These are phyloP conservation scores for Ogataea thermomethanolica DNA, from an alignment of 805 yeast species.

Conservation along the genomic window DNA sequence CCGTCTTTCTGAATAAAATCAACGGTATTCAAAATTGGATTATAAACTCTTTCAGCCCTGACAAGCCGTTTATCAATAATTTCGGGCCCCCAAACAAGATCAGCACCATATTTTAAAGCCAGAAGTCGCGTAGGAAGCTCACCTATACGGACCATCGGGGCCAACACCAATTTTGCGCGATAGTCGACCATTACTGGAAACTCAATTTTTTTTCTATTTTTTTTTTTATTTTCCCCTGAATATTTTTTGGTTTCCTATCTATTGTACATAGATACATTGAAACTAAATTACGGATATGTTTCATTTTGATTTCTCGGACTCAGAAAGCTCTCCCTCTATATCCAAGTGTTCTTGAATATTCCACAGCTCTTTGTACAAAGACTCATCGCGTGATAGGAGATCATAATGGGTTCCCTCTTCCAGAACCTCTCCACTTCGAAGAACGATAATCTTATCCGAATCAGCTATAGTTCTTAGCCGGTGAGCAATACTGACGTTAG, in stretches of 20 bases:
- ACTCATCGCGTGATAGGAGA: slow-evolving; percentile 48
- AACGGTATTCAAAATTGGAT: slow-evolving; percentile 52
- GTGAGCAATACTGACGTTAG: slow-evolving; percentile 92
- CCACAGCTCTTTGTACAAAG: slow-evolving; percentile 84
- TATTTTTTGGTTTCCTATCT: not conserved
- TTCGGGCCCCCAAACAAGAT: slow-evolving; percentile 96
- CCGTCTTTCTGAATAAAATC: slow-evolving; percentile 50
- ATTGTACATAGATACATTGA: not conserved
- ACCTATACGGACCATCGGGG: slow-evolving; percentile 97
- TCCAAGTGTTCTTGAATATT: slow-evolving; percentile 82
- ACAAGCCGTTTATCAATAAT: slow-evolving; percentile 82
- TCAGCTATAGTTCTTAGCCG: slow-evolving; percentile 91
- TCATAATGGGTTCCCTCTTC: slow-evolving; percentile 85
- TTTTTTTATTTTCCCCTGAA: not conserved
- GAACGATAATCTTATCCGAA: slow-evolving; percentile 86
- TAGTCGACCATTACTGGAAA: slow-evolving; percentile 53
- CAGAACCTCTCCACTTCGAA: slow-evolving; percentile 70
- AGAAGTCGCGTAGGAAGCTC: slow-evolving; percentile 86
- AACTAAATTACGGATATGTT: not conserved
- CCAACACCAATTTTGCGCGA: slow-evolving; percentile 76
- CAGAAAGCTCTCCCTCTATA: slow-evolving; percentile 37
- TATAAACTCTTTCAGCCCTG: slow-evolving; percentile 61
- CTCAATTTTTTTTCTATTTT: not conserved
- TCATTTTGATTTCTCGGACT: slow-evolving; percentile 13
- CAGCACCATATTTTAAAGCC: slow-evolving; percentile 83